A percentile compares a stretch with the other conserved stretches of the same genome.
Conservation (phyloP, 768 basidiomycete genomes). For the Tulasnella calospora region DNA sequence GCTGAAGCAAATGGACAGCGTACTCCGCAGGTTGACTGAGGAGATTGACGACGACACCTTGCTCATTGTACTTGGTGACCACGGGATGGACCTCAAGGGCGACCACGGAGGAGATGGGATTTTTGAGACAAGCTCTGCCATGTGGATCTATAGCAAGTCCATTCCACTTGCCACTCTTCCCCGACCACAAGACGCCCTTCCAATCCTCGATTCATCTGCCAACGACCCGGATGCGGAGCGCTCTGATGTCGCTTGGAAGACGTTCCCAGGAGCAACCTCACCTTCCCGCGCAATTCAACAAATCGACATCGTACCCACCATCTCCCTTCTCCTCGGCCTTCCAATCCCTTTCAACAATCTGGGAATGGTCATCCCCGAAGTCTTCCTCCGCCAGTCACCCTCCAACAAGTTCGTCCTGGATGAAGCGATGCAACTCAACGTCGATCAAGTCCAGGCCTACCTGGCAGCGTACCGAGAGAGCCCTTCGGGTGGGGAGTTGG, state of each 20-base stretch:
- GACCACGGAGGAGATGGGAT: conserved; percentile 92
- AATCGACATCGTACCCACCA: conserved; percentile 85
- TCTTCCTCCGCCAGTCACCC: conserved; percentile 58
- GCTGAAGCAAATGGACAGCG: conserved; percentile 79
- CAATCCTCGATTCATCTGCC: conserved; percentile 49
- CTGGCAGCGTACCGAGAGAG: conserved; percentile 70
- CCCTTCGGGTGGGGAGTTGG: conserved; percentile 66
- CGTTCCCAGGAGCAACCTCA: conserved; percentile 36
- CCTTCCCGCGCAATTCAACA: conserved; percentile 68
- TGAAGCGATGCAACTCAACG: conserved; percentile 64
- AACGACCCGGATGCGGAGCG: conserved; percentile 16
- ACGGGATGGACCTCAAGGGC: conserved; percentile 92
- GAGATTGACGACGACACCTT: conserved; percentile 80
- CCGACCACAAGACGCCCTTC: conserved; percentile 47
- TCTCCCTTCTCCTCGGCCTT: conserved; percentile 84
- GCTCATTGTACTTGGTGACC: conserved; percentile 88
- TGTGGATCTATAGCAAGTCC: conserved; percentile 92
- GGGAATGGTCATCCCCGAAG: conserved; percentile 83
- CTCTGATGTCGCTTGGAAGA: conserved; percentile 7
- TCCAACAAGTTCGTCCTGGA: background rate
- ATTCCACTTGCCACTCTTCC: conserved; percentile 37
- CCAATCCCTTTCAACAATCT: conserved; percentile 96
- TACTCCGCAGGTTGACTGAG: conserved; percentile 67
- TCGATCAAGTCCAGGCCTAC: conserved; percentile 69
- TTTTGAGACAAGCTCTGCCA: conserved; percentile 75